Base-by-base conservation (phyloP, 139 green algal species). In the Tetraselmis striata region DNA sequence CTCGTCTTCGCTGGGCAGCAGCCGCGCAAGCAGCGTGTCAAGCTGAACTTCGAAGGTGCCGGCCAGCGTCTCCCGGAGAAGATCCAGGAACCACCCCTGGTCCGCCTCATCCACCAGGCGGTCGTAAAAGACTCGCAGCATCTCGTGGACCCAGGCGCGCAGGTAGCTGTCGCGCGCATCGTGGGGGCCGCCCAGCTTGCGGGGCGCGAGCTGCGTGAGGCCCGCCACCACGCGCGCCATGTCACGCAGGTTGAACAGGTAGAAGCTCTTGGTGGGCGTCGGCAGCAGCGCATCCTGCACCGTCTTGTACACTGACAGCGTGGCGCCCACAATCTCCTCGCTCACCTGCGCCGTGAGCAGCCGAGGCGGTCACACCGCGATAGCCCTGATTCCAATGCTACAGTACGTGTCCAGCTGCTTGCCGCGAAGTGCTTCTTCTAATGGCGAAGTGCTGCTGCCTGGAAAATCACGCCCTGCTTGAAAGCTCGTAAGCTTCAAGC, bases 221-320 rank as follows among this genome's bases (percentile, higher is more conserved):
- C 58, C 82, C 79, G 85, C 79, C 26, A 90, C 59, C 32, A 90
- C 83, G 76, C 86, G 86, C 18, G 77, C 30, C 78, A 87, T 84
- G 81, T 90, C 86, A 2, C 86, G 81, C 28, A 90, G 83, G 82
- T 87, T 90, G 80, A 90, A 90, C 1, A 75, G 78, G 81, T 90
- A 90, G 81, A 87, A 84, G 1, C 30, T 81, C 84, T 90, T 90
- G 58, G 81, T 77, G 25, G 86, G 86, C 31, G 86, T 90, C 11
- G 86, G 83, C 26, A 90, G 79, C 45, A 90, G 83, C 30, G 75
- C 74, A 2, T 25, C 25, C 59, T 85, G 84, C 23, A 81, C 45
- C 23, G 32, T 81, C 23, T 77, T 59, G 83, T 90, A 90, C 59
- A 90, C 83, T 1, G 85, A 59, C 78, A 84, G 30, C 24, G 86